A percentile compares a stretch with the other conserved stretches of the same genome.
Conservation (phyloP, 2,329 filamentous ascomycete species). For the Colletotrichum sp. region DNA sequence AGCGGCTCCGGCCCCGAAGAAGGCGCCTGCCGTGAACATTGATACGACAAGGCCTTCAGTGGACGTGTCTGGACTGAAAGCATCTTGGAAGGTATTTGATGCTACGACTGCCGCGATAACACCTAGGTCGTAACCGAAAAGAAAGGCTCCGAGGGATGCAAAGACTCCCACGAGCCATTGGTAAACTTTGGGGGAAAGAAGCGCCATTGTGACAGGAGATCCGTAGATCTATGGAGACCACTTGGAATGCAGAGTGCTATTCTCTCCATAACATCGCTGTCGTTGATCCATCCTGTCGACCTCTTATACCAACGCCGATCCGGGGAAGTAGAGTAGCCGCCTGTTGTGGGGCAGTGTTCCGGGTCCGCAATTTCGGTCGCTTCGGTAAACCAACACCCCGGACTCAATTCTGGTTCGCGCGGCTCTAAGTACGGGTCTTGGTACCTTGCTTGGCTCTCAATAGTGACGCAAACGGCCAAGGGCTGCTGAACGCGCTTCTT, state of each 20-base stretch:
- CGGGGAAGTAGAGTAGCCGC: not conserved
- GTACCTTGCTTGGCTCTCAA: not conserved
- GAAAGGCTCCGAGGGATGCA: conserved; percentile 74
- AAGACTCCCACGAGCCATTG: conserved; percentile 70
- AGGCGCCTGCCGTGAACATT: conserved; percentile 79
- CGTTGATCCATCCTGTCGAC: not conserved
- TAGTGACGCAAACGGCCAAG: conserved; percentile 8
- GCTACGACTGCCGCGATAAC: conserved; percentile 69
- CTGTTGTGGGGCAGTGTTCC: not conserved
- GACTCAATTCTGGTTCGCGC: not conserved
- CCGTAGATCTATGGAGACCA: not conserved
- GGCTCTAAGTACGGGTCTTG: not conserved
- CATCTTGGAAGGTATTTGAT: conserved; percentile 48
- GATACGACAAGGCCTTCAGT: conserved; percentile 62
- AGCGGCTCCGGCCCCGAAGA: conserved; percentile 78
- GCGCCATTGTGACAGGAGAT: not conserved
- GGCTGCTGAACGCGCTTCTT: not conserved
- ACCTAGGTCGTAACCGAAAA: conserved; percentile 81
- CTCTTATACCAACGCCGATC: conserved; percentile 8
- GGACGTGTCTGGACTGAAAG: conserved; percentile 50
- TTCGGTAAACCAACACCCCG: conserved; percentile 1
- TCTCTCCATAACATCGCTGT: not conserved
- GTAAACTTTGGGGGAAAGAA: conserved; percentile 5
- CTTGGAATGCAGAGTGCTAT: not conserved
- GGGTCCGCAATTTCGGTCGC: conserved; percentile 7